These are phyloP conservation scores for Neurospora sp. DNA, from an alignment of 495 filamentous ascomycete species.

Conservation along the genomic window DNA sequence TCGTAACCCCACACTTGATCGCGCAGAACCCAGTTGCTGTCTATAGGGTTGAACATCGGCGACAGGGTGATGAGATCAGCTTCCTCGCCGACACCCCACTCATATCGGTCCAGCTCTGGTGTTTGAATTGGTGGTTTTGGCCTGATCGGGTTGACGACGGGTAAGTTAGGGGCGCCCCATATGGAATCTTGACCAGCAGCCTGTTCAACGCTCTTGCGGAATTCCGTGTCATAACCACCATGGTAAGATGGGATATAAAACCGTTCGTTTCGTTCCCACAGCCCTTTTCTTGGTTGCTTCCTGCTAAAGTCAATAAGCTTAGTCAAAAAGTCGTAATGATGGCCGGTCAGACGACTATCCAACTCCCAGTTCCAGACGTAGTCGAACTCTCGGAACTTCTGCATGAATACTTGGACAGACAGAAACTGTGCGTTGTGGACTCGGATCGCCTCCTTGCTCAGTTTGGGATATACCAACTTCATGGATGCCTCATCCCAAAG, in stretches of 20 bases:
- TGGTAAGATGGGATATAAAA: conserved; percentile 60
- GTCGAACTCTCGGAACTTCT: conserved; percentile 60
- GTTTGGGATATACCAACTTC: conserved; percentile 46
- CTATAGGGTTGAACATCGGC: conserved; percentile 58
- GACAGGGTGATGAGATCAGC: conserved; percentile 64
- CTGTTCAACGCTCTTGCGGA: conserved; percentile 40
- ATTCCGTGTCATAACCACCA: conserved; percentile 45
- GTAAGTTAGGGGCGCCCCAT: conserved; percentile 50
- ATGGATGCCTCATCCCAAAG: conserved; percentile 55
- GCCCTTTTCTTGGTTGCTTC: conserved; percentile 52
- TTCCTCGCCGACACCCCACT: conserved; percentile 67
- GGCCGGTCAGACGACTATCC: conserved; percentile 60
- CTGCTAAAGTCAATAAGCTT: conserved; percentile 47
- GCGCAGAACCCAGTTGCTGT: conserved; percentile 52
- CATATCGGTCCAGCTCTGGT: conserved; percentile 50
- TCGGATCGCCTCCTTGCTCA: conserved; percentile 26
- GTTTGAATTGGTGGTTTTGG: conserved; percentile 44
- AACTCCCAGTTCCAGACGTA: conserved; percentile 72
- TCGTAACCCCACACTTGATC: conserved; percentile 54
- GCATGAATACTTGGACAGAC: conserved; percentile 54
- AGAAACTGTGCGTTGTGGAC: conserved; percentile 46
- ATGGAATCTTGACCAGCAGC: conserved; percentile 36
- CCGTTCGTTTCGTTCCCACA: conserved; percentile 67
- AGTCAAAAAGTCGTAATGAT: conserved; percentile 60
- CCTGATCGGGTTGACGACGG: conserved; percentile 48